These are phyloP conservation scores for Fusarium poae DNA, from an alignment of 2,329 filamentous ascomycete species.

Conservation along the genomic window DNA sequence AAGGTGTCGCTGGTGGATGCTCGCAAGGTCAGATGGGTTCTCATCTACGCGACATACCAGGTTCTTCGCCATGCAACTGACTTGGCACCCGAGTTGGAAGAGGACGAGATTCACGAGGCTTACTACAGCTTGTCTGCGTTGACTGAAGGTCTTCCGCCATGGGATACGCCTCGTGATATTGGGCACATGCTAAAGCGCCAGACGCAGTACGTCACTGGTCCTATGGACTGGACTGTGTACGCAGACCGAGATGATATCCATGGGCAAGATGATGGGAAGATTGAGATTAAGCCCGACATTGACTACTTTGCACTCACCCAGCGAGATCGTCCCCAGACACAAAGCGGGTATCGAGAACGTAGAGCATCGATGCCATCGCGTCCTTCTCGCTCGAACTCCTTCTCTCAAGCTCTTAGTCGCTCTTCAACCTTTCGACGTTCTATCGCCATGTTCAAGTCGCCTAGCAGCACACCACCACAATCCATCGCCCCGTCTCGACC, in stretches of 20 bases:
- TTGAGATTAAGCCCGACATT: constrained; percentile 68
- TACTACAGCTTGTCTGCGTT: constrained; percentile 68
- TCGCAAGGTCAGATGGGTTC: constrained; percentile 82
- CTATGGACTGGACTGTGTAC: constrained; percentile 26
- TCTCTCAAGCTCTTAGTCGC: constrained; percentile 50
- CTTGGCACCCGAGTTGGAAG: constrained; percentile 69
- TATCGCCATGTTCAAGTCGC: constrained; percentile 50
- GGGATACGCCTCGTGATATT: constrained; percentile 55
- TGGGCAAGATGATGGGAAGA: constrained; percentile 29
- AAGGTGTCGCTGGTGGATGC: constrained; percentile 71
- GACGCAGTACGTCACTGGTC: constrained; percentile 44
- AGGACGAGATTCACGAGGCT: constrained; percentile 68
- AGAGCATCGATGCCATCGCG: constrained; percentile 38
- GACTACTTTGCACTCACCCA: constrained; percentile 65
- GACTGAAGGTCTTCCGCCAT: constrained; percentile 60
- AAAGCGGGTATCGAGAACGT: constrained; percentile 33
- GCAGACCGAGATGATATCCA: constrained; percentile 7
- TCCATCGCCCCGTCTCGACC: constrained; percentile 33
- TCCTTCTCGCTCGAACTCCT: constrained; percentile 50
- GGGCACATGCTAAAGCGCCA: constrained; percentile 50
- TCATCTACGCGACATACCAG: constrained; percentile 80
- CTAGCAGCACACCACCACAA: constrained; percentile 35
- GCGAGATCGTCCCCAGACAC: constrained; percentile 37
- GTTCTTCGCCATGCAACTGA: constrained; percentile 75
- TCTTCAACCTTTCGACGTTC: constrained; percentile 54